Evolutionary conservation across 176 grass and related monocot species (phyloP).

Genomic region (Canna indica): DNA sequence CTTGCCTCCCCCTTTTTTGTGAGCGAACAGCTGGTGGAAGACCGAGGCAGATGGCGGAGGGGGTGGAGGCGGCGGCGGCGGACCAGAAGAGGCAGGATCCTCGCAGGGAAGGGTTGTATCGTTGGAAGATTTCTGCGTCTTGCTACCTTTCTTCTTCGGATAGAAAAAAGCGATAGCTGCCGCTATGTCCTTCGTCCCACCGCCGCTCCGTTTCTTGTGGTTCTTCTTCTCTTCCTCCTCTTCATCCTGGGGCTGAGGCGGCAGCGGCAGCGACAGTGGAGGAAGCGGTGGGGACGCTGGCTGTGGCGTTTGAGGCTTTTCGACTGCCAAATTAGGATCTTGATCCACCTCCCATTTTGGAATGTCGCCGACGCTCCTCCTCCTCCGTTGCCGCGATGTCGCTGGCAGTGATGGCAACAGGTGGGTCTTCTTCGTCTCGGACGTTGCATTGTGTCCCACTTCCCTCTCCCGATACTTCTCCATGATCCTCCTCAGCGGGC

Average conservation of each 20-base stretch:
- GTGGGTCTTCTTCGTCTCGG: neutral
- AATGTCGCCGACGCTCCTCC: slow-evolving; percentile 27
- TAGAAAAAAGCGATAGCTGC: slow-evolving; percentile 63
- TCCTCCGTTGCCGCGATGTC: neutral
- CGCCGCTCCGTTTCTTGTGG: slow-evolving; percentile 58
- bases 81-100: slow-evolving; percentile 23
- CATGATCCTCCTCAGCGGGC: neutral
- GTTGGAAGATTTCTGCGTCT: slow-evolving; percentile 19
- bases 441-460: neutral
- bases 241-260: neutral
- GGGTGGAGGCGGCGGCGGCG: slow-evolving; percentile 37
- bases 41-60: slow-evolving; percentile 43
- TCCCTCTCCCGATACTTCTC: neutral
- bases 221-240: slow-evolving; percentile 28
- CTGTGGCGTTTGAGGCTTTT: slow-evolving; percentile 6
- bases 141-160: slow-evolving; percentile 76
- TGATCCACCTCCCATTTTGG: slow-evolving; percentile 1
- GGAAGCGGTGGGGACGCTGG: slow-evolving; percentile 23
- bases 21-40: slow-evolving; percentile 44
- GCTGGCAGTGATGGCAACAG: neutral
- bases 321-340: slow-evolving; percentile 13
- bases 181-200: slow-evolving; percentile 64
- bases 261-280: slow-evolving; percentile 19
- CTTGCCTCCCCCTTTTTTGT: slow-evolving; percentile 39
- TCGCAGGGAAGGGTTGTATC: neutral